Base-by-base conservation (phyloP, 2,329 filamentous ascomycete species). In the Myrmaecium sp. region DNA sequence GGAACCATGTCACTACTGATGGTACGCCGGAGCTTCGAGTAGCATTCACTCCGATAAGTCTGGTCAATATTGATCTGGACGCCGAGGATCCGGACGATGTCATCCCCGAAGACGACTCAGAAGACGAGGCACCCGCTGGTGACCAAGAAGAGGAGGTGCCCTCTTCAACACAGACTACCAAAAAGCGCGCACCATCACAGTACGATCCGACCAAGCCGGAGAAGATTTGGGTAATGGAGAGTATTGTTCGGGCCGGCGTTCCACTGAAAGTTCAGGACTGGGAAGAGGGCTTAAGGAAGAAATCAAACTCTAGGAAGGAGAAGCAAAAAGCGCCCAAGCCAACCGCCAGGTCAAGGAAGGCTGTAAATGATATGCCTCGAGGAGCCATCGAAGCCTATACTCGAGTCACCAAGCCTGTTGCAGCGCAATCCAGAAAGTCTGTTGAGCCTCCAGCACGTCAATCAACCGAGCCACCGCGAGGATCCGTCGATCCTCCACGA, bases 11-110 rank as follows among this genome's bases (percentile, higher is more conserved):
- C 22, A 74, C 68, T 27, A 84, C 76, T 0, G 86, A 91, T 43
- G 70, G 65, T 1, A 69, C 72, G 4, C 63, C 72, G 2, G 86
- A 95, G 46, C 49, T 94, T 6, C 74, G 86, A 5, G 53, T 95
- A 13, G 72, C 78, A 2, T 91, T 78, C 42, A 59, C 74, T 4
- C 89, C 89, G 0, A 62, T 70, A 2, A 66, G 78, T 16, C 63
- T 94, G 10, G 80, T 93, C 3, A 71, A 72, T 0, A 64, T 95
- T 20, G 72, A 92, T 41, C 54, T 94, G 14, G 66, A 70, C 7
- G 60, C 63, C 1, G 84, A 94, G 44, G 65, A 70, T 16, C 74
- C 79, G 10, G 74, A 81, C 28, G 71, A 79, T 19, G 25, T 24
- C 3, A 14, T 21, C 7, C 48, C 54, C 3, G 35, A 36, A 19